A percentile compares a stretch with the other conserved stretches of the same genome.
Conservation (phyloP, 73 alveolate species). For the Symbiodinium natans region DNA sequence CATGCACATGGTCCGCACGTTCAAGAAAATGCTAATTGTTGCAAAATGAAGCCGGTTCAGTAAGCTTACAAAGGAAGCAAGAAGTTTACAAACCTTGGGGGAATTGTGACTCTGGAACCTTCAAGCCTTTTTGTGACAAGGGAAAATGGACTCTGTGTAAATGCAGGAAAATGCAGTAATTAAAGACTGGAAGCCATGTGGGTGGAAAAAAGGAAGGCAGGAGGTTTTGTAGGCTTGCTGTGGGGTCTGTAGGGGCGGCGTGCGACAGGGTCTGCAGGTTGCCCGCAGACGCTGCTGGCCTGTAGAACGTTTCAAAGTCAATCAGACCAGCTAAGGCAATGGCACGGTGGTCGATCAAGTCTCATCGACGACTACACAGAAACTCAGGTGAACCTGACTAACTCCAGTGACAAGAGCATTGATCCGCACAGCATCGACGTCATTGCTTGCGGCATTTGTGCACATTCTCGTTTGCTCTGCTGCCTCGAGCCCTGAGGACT, state of each 20-base stretch:
- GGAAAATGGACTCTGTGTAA: no score
- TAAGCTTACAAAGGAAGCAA: not conserved
- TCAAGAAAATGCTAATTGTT: not conserved
- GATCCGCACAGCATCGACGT: not conserved
- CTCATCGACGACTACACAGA: constrained; percentile 6
- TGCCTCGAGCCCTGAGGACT: not conserved
- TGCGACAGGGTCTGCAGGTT: no score
- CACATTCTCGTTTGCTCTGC: not conserved
- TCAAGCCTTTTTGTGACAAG: no score
- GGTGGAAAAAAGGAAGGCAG: no score
- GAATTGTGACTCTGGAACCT: not conserved
- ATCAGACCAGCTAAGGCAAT: not conserved
- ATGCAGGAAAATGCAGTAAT: no score
- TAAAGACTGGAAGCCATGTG: no score
- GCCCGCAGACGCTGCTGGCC: not conserved
- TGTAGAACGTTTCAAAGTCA: not conserved
- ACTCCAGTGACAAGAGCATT: no score
- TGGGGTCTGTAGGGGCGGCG: no score
- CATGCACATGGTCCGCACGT: not conserved
- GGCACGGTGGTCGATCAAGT: not conserved
- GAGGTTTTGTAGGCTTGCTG: no score
- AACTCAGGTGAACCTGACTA: no score
- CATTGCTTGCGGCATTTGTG: not conserved
- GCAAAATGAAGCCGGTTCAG: not conserved
- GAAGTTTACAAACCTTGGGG: not conserved